Base-by-base conservation (phyloP, 2,329 filamentous ascomycete species). In the Periconia sp. region DNA sequence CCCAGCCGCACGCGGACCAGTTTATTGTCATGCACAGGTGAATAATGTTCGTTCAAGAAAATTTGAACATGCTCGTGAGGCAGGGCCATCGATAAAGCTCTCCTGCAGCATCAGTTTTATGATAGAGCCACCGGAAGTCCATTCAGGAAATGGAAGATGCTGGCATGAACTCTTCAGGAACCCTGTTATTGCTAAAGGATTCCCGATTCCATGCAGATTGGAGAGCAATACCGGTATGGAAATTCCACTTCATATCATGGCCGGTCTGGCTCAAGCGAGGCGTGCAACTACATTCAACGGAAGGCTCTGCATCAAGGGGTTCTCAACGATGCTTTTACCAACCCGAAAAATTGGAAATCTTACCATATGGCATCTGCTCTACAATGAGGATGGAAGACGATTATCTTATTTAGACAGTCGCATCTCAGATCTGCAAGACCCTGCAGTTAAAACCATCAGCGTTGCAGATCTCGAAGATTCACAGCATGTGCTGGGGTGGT, bases 281-380 rank as follows among this genome's bases (percentile, higher is more conserved):
- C 41, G 48, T 4, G 38, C 65, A 8, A 50, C 46, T 19, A 35
- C 8, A 0, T 71, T 72, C 37, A 26, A 48, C n/a, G 57, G 46
- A 0, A 56, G 54, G 5, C 17, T 57, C 2, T 55, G 64, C 28
- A 43, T 73, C 15, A 73, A 73, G 40, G 69, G 69, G 0, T 71
- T 68, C 33, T 66, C 63, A 4, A 56, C 63, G 1, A 63, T 72
- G 52, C 38, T 72, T n/a, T n/a, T n/a, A n/a, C n/a, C n/a, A n/a
- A n/a, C n/a, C n/a, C n/a, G n/a, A n/a, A n/a, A n/a, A n/a, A n/a
- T n/a, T n/a, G n/a, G n/a, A n/a, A n/a, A n/a, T n/a, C n/a, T n/a
- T n/a, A n/a, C n/a, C n/a, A n/a, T n/a, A n/a, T n/a, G n/a, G n/a
- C n/a, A n/a, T n/a, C n/a, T n/a, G n/a, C n/a, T n/a, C n/a, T n/a